A percentile compares a stretch with the other conserved stretches of the same genome.
phyloP scores from a whole-genome alignment of 1,284 basidiomycete genomes.

The Vanrija sp. region DNA sequence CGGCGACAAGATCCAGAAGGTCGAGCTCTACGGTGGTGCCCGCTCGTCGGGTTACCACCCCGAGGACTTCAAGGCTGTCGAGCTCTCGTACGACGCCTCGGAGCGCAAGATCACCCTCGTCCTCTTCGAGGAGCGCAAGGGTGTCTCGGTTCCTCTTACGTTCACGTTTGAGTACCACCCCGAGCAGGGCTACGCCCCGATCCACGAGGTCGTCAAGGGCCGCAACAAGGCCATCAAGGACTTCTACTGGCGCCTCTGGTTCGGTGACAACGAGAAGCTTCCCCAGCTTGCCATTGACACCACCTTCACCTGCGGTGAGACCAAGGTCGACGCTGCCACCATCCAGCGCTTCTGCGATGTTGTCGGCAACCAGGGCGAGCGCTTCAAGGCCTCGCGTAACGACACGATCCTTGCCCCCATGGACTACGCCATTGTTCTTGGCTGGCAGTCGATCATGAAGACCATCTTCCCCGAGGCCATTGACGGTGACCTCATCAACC shows the following conservation, averaged over 20 bases:
- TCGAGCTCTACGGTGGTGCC: slow-evolving; percentile 69
- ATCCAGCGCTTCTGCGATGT: slow-evolving; percentile 90
- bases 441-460: slow-evolving; percentile 97
- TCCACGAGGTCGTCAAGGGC: slow-evolving; percentile 81
- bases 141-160: slow-evolving; percentile 70
- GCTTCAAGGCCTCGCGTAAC: slow-evolving; percentile 73
- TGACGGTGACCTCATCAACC: slow-evolving; percentile 88
- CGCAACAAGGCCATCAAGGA: slow-evolving; percentile 91
- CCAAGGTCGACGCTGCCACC: slow-evolving; percentile 67
- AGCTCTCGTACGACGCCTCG: slow-evolving; percentile 61
- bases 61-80: slow-evolving; percentile 73
- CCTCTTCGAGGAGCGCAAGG: slow-evolving; percentile 78
- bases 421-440: slow-evolving; percentile 98
- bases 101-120: slow-evolving; percentile 65
- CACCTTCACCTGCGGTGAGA: slow-evolving; percentile 80
- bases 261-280: slow-evolving; percentile 72
- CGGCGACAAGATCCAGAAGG: slow-evolving; percentile 49
- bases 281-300: slow-evolving; percentile 67
- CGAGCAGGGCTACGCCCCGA: slow-evolving; percentile 82
- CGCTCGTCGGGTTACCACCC: slow-evolving; percentile 76
- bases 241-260: slow-evolving; percentile 97
- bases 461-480: slow-evolving; percentile 89
- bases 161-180: slow-evolving; percentile 86
- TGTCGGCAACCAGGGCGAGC: slow-evolving; percentile 86
- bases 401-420: slow-evolving; percentile 79